A percentile compares a stretch with the other conserved stretches of the same genome.
These are phyloP conservation scores for Gastrodia elata DNA, from an alignment of 106 monocot genomes.

Conservation along the genomic window DNA sequence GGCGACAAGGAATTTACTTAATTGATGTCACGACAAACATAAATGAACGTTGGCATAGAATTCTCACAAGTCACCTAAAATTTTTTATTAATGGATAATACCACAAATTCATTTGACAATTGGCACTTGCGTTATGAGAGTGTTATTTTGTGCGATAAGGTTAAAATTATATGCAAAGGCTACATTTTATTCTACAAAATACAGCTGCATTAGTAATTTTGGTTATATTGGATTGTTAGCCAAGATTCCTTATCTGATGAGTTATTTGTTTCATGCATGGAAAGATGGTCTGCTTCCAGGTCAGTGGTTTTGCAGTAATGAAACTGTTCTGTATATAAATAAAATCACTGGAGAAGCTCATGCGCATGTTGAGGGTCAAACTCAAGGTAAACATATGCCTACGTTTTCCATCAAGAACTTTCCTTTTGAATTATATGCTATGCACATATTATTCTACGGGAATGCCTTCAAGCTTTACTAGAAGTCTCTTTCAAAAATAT, in stretches of 20 bases:
- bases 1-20: too few species aligned
- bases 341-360: constrained; percentile 63
- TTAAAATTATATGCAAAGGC: background rate
- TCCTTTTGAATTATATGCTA: background rate
- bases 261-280: constrained; percentile 18
- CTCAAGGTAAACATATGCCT: constrained; percentile 45
- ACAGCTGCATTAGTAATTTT: background rate
- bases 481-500: constrained; percentile 28
- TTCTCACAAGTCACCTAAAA: too few species aligned
- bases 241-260: background rate
- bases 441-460: background rate
- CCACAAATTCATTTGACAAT: too few species aligned
- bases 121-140: background rate
- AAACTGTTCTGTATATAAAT: constrained; percentile 60
- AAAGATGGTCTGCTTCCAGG: constrained; percentile 26
- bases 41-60: too few species aligned
- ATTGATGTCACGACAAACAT: too few species aligned
- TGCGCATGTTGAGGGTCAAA: constrained; percentile 58
- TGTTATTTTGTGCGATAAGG: background rate
- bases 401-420: background rate
- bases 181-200: background rate
- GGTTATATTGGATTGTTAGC: background rate
- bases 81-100: too few species aligned
- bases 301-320: constrained; percentile 67
- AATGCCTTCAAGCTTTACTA: background rate